Evolutionary conservation across 1,284 basidiomycete species (phyloP).

Genomic region (Kalmanozyma brasiliensis): DNA sequence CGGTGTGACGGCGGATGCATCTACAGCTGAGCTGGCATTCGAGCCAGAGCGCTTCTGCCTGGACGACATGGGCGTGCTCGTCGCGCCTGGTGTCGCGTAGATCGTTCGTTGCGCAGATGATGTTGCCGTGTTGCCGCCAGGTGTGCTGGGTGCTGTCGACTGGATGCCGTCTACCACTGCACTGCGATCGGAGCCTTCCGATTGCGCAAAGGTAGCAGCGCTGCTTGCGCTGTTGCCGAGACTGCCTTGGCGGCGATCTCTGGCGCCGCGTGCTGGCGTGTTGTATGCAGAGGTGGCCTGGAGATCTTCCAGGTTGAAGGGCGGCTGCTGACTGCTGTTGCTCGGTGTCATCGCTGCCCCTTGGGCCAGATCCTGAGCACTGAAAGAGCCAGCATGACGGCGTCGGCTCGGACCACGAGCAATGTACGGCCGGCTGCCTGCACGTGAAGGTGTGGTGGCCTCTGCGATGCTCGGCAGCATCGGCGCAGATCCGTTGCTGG

Average conservation of each 20-base stretch:
- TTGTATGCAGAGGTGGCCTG: conserved; percentile 39
- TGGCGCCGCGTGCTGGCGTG: conserved; percentile 23
- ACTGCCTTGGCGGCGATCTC: conserved; percentile 28
- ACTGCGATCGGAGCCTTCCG: conserved; percentile 28
- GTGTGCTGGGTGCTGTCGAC: conserved; percentile 32
- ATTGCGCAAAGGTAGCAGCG: conserved; percentile 27
- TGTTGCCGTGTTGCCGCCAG: conserved; percentile 7
- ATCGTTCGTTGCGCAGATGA: conserved; percentile 7
- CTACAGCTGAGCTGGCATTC: conserved; percentile 29
- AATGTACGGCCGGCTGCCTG: conserved; percentile 30
- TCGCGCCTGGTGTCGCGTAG: conserved; percentile 17
- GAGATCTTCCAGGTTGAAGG: conserved; percentile 43
- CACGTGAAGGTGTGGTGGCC: conserved; percentile 37
- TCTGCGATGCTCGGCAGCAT: conserved; percentile 61
- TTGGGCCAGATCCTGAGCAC: conserved; percentile 59
- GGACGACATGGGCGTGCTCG: conserved; percentile 37
- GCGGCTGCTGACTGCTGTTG: conserved; percentile 26
- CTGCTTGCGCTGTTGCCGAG: conserved; percentile 33
- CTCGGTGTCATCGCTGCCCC: conserved; percentile 54
- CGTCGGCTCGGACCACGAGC: conserved; percentile 35
- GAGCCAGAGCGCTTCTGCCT: conserved; percentile 41
- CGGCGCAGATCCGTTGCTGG: conserved; percentile 20
- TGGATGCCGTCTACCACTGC: conserved; percentile 13
- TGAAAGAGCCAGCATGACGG: conserved; percentile 61
- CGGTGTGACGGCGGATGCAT: conserved; percentile 16